phyloP scores from a whole-genome alignment of 2,329 filamentous ascomycete species.

The Apiospora saccharicola region DNA sequence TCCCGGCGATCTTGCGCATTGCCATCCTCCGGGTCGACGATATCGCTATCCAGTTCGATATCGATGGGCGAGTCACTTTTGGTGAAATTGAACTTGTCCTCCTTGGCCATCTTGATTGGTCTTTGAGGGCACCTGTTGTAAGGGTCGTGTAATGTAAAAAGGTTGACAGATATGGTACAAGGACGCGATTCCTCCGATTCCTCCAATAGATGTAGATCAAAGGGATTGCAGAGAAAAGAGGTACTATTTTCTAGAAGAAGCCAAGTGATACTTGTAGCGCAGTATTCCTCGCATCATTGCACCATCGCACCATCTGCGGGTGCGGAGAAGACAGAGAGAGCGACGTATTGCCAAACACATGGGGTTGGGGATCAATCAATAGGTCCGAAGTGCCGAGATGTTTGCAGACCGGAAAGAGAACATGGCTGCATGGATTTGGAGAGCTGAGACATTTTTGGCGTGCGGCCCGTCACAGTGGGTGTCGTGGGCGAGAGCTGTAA shows the following conservation, averaged over 20 bases:
- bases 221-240: no score
- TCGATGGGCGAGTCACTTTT: neutral
- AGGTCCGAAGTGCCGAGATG: neutral
- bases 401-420: neutral
- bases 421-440: neutral
- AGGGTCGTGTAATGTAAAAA: neutral
- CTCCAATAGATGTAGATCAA: neutral
- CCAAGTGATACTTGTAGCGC: neutral
- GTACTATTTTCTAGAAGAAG: neutral
- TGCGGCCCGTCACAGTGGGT: neutral
- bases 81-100: no score
- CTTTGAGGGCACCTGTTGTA: neutral
- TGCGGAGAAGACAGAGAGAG: neutral
- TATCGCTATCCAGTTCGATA: neutral
- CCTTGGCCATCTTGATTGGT: neutral
- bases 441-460: neutral
- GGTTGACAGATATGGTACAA: neutral
- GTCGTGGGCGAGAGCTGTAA: neutral
- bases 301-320: neutral
- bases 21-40: neutral
- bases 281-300: neutral
- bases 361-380: no score
- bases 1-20: conserved; percentile 21
- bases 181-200: no score
- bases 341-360: neutral